Evolutionary conservation across 306 rosid species (phyloP).

Genomic region (Datisca glomerata): DNA sequence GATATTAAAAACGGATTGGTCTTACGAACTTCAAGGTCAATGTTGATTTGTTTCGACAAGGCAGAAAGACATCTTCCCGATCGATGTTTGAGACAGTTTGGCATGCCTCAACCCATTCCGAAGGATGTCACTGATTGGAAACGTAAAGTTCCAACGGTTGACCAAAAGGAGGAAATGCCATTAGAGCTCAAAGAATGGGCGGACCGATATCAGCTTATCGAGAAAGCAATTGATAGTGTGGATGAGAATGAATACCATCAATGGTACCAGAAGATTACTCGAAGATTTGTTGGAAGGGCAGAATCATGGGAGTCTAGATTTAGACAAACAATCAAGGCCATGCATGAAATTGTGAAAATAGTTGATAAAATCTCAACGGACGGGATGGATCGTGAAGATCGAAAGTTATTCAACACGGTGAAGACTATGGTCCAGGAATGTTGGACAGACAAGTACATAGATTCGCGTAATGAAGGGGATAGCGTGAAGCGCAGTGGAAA

Average conservation of each 20-base stretch:
- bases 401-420: constrained; percentile 41
- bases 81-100: constrained; percentile 68
- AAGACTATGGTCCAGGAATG: constrained; percentile 42
- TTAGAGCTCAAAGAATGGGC: constrained; percentile 41
- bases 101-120: constrained; percentile 65
- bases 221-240: constrained; percentile 20
- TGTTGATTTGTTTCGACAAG: constrained; percentile 69
- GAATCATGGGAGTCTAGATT: constrained; percentile 65
- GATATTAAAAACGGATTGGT: constrained; percentile 31
- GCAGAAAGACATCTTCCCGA: constrained; percentile 69
- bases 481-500: constrained; percentile 42
- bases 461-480: constrained; percentile 34
- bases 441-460: constrained; percentile 46
- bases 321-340: constrained; percentile 48
- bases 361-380: constrained; percentile 45
- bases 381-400: constrained; percentile 51
- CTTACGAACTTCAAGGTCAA: constrained; percentile 51
- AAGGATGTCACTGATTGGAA: constrained; percentile 56
- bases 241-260: constrained; percentile 43
- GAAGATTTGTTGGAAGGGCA: constrained; percentile 51
- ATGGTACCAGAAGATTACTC: constrained; percentile 58
- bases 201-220: constrained; percentile 29
- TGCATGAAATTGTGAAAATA: constrained; percentile 40
- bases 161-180: constrained; percentile 44
- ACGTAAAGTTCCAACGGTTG: constrained; percentile 49